These are phyloP conservation scores for Dalbergia oliveri DNA, from an alignment of 306 rosid genomes.

Conservation along the genomic window DNA sequence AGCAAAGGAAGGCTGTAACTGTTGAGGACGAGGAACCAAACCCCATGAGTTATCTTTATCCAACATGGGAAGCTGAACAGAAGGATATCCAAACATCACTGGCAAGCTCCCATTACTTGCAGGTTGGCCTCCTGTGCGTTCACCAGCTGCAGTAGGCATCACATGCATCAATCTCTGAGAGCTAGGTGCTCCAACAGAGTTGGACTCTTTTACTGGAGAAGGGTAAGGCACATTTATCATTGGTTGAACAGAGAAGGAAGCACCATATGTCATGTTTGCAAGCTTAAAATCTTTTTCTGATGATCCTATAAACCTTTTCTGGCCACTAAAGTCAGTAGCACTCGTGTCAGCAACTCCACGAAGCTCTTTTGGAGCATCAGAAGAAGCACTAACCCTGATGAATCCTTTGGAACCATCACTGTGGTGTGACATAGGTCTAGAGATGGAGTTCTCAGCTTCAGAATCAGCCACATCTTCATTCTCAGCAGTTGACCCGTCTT, in stretches of 20 bases:
- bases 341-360: constrained; percentile 57
- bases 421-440: constrained; percentile 65
- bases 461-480: constrained; percentile 97
- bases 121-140: constrained; percentile 65
- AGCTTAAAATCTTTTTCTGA: constrained; percentile 76
- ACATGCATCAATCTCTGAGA: constrained; percentile 73
- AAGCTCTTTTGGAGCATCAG: constrained; percentile 71
- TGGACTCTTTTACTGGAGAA: constrained; percentile 62
- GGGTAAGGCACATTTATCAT: constrained; percentile 73
- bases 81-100: constrained; percentile 76
- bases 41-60: constrained; percentile 90
- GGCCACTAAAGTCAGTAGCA: constrained; percentile 66
- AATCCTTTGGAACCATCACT: constrained; percentile 70
- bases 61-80: constrained; percentile 82
- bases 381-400: constrained; percentile 61
- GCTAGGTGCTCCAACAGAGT: constrained; percentile 56
- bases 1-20: constrained; percentile 66
- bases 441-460: constrained; percentile 84
- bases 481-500: constrained; percentile 93
- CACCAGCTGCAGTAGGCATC: constrained; percentile 64
- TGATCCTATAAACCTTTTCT: constrained; percentile 65
- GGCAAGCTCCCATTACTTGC: constrained; percentile 73
- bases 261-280: constrained; percentile 59
- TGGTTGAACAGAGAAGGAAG: constrained; percentile 67
- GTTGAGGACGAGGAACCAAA: constrained; percentile 77